Conservation (phyloP, 2,329 filamentous ascomycete genomes). For the Colletotrichum liaoningense region DNA sequence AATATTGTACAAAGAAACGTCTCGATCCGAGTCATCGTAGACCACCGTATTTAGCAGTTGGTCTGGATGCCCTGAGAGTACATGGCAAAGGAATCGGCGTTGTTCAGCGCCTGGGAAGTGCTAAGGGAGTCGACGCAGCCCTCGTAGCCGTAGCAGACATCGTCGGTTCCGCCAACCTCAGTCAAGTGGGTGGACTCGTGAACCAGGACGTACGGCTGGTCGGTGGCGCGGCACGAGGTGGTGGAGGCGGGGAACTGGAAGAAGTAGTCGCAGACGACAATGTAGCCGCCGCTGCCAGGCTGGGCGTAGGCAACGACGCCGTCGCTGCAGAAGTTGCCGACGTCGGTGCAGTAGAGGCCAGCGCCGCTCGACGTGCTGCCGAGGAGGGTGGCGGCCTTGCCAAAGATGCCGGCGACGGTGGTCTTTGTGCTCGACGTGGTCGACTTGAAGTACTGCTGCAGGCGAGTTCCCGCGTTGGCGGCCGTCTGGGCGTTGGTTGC, state of each 20-base stretch:
- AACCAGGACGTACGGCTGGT: slow-evolving; percentile 70
- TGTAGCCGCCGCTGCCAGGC: slow-evolving; percentile 54
- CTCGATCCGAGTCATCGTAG: too few relatives aligned
- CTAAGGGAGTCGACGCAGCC: too few relatives aligned
- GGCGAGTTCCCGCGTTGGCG: background rate
- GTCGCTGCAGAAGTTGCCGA: slow-evolving; percentile 53
- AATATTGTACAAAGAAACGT: too few relatives aligned
- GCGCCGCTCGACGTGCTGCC: slow-evolving; percentile 51
- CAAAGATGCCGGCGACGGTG: slow-evolving; percentile 59
- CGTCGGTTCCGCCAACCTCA: slow-evolving; percentile 63
- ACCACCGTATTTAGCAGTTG: background rate
- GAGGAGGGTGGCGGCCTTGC: slow-evolving; percentile 59
- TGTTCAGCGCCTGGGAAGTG: slow-evolving; percentile 31
- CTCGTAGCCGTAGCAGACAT: slow-evolving; percentile 26
- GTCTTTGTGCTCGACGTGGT: slow-evolving; percentile 51
- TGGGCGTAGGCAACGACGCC: too few relatives aligned
- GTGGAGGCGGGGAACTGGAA: slow-evolving; percentile 61
- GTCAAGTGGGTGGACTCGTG: slow-evolving; percentile 75
- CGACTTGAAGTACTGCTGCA: slow-evolving; percentile 67
- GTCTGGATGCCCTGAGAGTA: slow-evolving; percentile 31
- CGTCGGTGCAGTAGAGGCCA: slow-evolving; percentile 66
- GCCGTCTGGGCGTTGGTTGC: background rate
- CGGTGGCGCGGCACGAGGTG: slow-evolving; percentile 61
- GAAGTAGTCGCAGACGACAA: slow-evolving; percentile 74
- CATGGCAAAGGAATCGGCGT: slow-evolving; percentile 36